phyloP scores from a whole-genome alignment of 2,329 filamentous ascomycete genomes.

The Beauveria rudraprayagi region DNA sequence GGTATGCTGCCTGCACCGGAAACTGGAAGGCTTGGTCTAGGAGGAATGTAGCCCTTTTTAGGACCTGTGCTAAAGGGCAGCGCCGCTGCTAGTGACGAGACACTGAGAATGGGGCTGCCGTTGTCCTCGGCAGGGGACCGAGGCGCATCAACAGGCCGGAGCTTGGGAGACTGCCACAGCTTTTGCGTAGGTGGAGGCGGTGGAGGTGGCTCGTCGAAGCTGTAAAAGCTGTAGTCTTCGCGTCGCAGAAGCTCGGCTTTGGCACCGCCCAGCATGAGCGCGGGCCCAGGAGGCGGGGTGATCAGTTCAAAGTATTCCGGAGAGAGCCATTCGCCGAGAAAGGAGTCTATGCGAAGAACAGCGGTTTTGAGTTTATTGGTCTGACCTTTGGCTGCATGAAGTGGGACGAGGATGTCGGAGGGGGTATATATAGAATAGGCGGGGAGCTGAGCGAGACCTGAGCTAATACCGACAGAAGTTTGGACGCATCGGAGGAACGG shows the following conservation, averaged over 20 bases:
- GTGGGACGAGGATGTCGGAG: constrained; percentile 27
- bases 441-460: constrained; percentile 62
- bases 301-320: constrained; percentile 92
- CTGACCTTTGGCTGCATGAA: constrained; percentile 19
- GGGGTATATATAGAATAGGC: constrained; percentile 25
- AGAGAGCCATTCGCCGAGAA: constrained; percentile 90
- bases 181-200: constrained; percentile 14
- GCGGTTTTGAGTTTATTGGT: constrained; percentile 41
- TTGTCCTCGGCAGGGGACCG: constrained; percentile 20
- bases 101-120: constrained; percentile 17
- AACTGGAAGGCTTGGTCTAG: constrained; percentile 74
- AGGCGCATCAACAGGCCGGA: constrained; percentile 11
- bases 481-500: constrained; percentile 90
- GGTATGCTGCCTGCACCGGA: constrained; percentile 76
- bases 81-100: constrained; percentile 26
- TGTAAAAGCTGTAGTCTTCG: constrained; percentile 55
- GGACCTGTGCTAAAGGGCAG: constrained; percentile 23
- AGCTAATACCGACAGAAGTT: constrained; percentile 79
- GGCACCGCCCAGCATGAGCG: constrained; percentile 79
- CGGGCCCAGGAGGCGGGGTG: constrained; percentile 76
- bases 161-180: constrained; percentile 4
- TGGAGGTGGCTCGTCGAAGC: constrained; percentile 16
- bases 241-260: constrained; percentile 78
- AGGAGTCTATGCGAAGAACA: constrained; percentile 77
- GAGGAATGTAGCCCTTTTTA: constrained; percentile 58